phyloP scores from a whole-genome alignment of 164 flowering plant species.

The Buxus sempervirens region DNA sequence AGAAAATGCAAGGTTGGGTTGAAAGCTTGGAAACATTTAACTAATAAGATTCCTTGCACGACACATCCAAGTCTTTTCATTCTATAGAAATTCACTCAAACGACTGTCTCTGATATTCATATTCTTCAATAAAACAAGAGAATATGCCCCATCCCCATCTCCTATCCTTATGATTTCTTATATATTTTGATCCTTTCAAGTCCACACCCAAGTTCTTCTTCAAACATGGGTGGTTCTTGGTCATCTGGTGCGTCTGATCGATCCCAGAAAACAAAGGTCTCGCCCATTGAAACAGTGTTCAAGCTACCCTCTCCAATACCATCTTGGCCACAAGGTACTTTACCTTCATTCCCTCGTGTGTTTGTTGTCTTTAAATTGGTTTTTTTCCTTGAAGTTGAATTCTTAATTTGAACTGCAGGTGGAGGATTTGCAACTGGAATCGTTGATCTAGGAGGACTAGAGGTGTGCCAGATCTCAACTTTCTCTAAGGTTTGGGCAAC shows the following conservation, averaged over 20 bases:
- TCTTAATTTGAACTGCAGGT: slow-evolving; percentile 31
- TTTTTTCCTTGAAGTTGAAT: background rate
- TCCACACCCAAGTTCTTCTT: background rate
- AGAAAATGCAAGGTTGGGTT: background rate
- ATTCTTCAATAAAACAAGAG: background rate
- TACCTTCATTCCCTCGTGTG: too few species aligned
- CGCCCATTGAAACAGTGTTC: slow-evolving; percentile 46
- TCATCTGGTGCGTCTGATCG: slow-evolving; percentile 9
- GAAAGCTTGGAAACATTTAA: background rate
- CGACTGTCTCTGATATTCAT: too few species aligned
- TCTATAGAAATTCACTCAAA: background rate
- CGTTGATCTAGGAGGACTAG: slow-evolving; percentile 73
- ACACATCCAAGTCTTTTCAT: background rate
- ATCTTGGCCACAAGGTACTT: slow-evolving; percentile 45
- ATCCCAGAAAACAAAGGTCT: slow-evolving; percentile 17
- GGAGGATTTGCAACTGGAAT: slow-evolving; percentile 66
- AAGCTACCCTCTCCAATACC: slow-evolving; percentile 59
- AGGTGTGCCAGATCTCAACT: slow-evolving; percentile 45
- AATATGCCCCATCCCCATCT: slow-evolving; percentile 1
- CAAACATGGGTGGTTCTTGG: slow-evolving; percentile 35
- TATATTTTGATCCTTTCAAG: background rate
- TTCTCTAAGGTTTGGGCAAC: slow-evolving; percentile 72
- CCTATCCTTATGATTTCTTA: background rate
- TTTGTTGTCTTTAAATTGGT: background rate
- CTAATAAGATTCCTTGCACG: background rate